phyloP scores from a whole-genome alignment of 768 basidiomycete genomes.

The Auriculariales sp. region DNA sequence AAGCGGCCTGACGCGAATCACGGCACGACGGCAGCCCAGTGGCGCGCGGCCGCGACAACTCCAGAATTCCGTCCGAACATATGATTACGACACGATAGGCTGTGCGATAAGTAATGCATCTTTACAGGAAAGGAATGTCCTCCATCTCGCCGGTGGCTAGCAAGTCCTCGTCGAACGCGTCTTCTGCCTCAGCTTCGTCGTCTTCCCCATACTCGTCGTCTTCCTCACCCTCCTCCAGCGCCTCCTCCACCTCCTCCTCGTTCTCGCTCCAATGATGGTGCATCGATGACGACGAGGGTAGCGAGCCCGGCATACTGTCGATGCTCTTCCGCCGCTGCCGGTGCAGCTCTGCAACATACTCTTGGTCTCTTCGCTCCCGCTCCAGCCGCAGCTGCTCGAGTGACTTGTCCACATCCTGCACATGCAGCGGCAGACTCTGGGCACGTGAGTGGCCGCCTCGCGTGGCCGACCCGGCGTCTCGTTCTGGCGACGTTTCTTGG shows the following conservation, averaged over 20 bases:
- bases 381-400: not conserved
- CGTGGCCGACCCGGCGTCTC: not conserved
- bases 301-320: constrained; percentile 77
- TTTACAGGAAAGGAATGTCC: constrained; percentile 50
- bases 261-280: constrained; percentile 32
- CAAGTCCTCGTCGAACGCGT: constrained; percentile 67
- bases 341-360: constrained; percentile 23
- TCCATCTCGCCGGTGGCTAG: constrained; percentile 74
- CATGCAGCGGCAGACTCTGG: not conserved
- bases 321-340: constrained; percentile 37
- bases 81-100: no score
- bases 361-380: constrained; percentile 23
- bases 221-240: constrained; percentile 13
- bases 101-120: not conserved
- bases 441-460: no score
- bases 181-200: constrained; percentile 42
- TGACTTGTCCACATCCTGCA: not conserved
- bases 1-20: no score
- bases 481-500: constrained; percentile 3
- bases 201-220: constrained; percentile 32
- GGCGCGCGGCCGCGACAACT: no score
- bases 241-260: constrained; percentile 18
- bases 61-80: no score
- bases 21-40: no score
- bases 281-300: constrained; percentile 40